A percentile compares a stretch with the other conserved stretches of the same genome.
phyloP scores from a whole-genome alignment of 768 basidiomycete genomes.

The Chalciporus sphaerocephalus region DNA sequence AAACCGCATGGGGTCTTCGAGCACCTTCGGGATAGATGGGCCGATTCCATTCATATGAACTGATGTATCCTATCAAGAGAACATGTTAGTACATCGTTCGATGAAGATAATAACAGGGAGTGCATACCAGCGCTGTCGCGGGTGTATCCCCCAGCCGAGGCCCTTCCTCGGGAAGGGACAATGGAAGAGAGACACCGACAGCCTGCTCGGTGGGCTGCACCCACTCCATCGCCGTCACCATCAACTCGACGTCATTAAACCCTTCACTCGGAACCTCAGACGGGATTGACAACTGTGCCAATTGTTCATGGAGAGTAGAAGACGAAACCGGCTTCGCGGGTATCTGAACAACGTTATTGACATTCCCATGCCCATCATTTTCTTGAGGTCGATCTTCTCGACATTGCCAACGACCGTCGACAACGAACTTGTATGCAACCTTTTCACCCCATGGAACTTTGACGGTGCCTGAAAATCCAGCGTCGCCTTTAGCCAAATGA shows the following conservation, averaged over 20 bases:
- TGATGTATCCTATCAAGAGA: slow-evolving; percentile 19
- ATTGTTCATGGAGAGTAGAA: background rate
- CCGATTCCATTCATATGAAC: slow-evolving; percentile 16
- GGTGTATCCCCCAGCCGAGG: slow-evolving; percentile 18
- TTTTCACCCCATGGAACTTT: slow-evolving; percentile 59
- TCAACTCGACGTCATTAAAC: slow-evolving; percentile 15
- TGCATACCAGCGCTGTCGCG: slow-evolving; percentile 17
- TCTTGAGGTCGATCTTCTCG: slow-evolving; percentile 56
- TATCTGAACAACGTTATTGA: slow-evolving; percentile 63
- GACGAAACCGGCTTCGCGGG: slow-evolving; percentile 44
- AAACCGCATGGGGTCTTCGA: slow-evolving; percentile 1
- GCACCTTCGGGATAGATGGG: slow-evolving; percentile 4
- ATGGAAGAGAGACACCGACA: background rate
- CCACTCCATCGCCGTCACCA: slow-evolving; percentile 27
- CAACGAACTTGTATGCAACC: slow-evolving; percentile 73
- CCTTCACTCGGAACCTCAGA: background rate
- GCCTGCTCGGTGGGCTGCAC: slow-evolving; percentile 11
- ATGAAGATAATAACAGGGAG: background rate
- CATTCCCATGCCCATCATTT: slow-evolving; percentile 55
- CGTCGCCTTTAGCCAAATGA: slow-evolving; percentile 47
- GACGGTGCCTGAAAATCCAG: slow-evolving; percentile 53
- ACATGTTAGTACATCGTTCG: background rate
- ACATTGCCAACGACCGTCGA: slow-evolving; percentile 65
- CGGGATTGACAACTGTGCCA: slow-evolving; percentile 16
- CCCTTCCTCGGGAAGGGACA: slow-evolving; percentile 9